phyloP scores from a whole-genome alignment of 2,329 filamentous ascomycete genomes.

The Clarireedia paspali region DNA sequence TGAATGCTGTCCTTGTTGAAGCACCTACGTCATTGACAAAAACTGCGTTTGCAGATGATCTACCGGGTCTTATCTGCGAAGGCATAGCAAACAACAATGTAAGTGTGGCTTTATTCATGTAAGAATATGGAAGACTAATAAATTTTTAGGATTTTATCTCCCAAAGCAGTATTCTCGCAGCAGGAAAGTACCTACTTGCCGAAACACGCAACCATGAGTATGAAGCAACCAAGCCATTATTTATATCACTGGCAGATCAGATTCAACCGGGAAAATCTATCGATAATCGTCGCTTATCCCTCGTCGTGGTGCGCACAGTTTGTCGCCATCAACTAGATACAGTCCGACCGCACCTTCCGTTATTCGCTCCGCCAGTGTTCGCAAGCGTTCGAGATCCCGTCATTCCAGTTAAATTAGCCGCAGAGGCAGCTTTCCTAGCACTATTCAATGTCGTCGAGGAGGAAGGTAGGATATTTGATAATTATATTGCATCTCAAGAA shows the following conservation, averaged over 20 bases:
- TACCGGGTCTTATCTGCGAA: conserved; percentile 68
- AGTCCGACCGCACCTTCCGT: conserved; percentile 69
- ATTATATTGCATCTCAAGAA: conserved; percentile 68
- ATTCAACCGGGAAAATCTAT: conserved; percentile 71
- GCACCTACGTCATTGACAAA: conserved; percentile 63
- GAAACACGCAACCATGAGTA: conserved; percentile 59
- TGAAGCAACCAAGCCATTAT: conserved; percentile 70
- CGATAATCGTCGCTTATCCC: conserved; percentile 76
- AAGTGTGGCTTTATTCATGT: conserved; percentile 33
- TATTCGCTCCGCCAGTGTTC: conserved; percentile 81
- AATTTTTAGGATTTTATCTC: conserved; percentile 63
- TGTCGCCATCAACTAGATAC: conserved; percentile 72
- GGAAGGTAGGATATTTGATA: conserved; percentile 80
- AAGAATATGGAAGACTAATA: conserved; percentile 13
- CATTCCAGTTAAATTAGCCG: conserved; percentile 91
- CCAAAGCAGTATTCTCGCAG: conserved; percentile 81
- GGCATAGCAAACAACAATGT: conserved; percentile 73
- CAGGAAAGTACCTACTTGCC: conserved; percentile 80
- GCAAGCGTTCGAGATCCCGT: conserved; percentile 82
- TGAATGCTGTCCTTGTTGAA: conserved; percentile 85
- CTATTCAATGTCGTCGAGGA: conserved; percentile 87
- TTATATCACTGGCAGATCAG: conserved; percentile 66
- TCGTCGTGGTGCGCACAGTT: conserved; percentile 83
- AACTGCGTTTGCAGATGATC: conserved; percentile 60
- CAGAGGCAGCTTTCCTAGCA: conserved; percentile 87